phyloP scores from a whole-genome alignment of 2,329 filamentous ascomycete species.

The Lachnum nothofagi region DNA sequence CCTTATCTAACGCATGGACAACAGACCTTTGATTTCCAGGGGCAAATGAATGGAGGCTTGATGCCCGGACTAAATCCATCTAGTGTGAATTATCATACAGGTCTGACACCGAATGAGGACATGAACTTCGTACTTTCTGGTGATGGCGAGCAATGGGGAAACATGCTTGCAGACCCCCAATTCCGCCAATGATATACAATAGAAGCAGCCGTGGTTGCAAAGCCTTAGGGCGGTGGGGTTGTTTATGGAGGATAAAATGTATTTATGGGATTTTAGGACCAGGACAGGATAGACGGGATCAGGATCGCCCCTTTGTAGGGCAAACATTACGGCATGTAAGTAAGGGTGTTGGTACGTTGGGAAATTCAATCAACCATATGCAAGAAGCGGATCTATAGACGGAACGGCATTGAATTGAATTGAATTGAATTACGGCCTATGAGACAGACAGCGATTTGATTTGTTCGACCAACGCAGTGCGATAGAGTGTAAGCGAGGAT shows the following conservation, averaged over 20 bases:
- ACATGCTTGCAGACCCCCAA: slow-evolving; percentile 20
- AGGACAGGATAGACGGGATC: no score
- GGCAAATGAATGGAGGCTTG: slow-evolving; percentile 13
- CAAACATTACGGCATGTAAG: no score
- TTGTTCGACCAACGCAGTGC: no score
- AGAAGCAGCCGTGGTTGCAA: background rate
- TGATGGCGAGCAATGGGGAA: slow-evolving; percentile 25
- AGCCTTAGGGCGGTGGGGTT: background rate
- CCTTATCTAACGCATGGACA: slow-evolving; percentile 51
- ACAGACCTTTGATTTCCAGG: slow-evolving; percentile 21
- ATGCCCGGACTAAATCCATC: slow-evolving; percentile 15
- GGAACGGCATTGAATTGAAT: no score
- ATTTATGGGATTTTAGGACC: no score
- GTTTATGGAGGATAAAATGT: background rate
- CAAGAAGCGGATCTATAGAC: background rate
- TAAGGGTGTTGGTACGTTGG: no score
- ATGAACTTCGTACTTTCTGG: slow-evolving; percentile 29
- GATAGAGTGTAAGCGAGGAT: no score
- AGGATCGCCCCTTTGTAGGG: no score
- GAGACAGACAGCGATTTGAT: no score
- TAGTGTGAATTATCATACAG: slow-evolving; percentile 21
- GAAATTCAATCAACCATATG: background rate
- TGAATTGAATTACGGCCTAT: no score
- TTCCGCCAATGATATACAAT: slow-evolving; percentile 5
- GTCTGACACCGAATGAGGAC: slow-evolving; percentile 18